Evolutionary conservation across 2,329 filamentous ascomycete species (phyloP).

Genomic region (Aspergillus puulaauensis): DNA sequence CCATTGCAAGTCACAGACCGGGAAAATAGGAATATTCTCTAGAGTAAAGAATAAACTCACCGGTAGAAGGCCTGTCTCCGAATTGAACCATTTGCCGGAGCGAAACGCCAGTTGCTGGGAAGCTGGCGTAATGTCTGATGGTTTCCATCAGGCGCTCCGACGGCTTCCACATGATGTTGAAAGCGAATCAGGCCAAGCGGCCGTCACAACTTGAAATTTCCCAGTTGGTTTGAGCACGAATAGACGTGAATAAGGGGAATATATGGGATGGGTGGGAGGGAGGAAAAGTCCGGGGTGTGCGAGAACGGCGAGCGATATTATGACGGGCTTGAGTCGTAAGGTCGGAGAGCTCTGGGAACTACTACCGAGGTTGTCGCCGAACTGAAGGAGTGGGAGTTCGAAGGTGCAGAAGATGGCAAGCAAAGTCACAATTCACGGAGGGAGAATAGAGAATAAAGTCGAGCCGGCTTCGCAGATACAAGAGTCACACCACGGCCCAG

Average conservation of each 20-base stretch:
- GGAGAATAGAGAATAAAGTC: neutral
- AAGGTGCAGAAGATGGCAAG: neutral
- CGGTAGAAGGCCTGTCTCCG: constrained; percentile 86
- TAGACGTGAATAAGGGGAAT: constrained; percentile 2
- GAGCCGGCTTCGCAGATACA: neutral
- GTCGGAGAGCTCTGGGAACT: constrained; percentile 7
- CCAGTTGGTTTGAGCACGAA: neutral
- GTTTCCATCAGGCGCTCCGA: constrained; percentile 90
- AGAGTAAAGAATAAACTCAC: constrained; percentile 49
- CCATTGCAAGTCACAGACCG: constrained; percentile 7
- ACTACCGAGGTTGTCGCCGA: constrained; percentile 13
- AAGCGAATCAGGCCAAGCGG: constrained; percentile 27
- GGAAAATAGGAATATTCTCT: neutral
- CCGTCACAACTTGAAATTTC: constrained; percentile 17
- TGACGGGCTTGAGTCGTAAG: constrained; percentile 1
- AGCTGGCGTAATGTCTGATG: constrained; percentile 95
- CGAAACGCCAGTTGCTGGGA: constrained; percentile 93
- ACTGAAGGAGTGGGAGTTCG: neutral
- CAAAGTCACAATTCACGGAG: neutral
- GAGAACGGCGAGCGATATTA: neutral
- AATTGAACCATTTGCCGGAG: constrained; percentile 99
- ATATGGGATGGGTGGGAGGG: constrained; percentile 4
- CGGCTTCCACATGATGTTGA: constrained; percentile 79
- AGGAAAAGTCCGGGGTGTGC: neutral
- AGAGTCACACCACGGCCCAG: neutral